Evolutionary conservation across 345 rosid genomes (phyloP).

Genomic region (Camelina laxa): DNA sequence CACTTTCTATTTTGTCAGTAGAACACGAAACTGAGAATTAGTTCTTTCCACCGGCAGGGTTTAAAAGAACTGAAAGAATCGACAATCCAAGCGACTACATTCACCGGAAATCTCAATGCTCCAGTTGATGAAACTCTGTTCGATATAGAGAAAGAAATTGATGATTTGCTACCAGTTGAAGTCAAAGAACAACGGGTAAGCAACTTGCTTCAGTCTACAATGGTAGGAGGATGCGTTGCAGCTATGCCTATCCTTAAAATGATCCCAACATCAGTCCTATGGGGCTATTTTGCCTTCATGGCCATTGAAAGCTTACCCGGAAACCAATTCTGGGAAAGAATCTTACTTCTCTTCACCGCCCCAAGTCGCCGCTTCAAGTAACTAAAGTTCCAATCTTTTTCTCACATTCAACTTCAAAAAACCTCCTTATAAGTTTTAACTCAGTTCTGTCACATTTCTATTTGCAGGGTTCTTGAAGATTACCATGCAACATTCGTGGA

Average conservation of each 20-base stretch:
- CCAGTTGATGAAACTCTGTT: constrained; percentile 85
- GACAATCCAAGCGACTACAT: constrained; percentile 76
- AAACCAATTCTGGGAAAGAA: constrained; percentile 98
- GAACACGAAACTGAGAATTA: not conserved
- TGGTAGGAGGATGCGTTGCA: constrained; percentile 89
- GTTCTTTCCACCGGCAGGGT: constrained; percentile 56
- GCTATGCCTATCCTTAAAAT: constrained; percentile 95
- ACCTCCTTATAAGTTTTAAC: not conserved
- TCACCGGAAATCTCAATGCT: constrained; percentile 77
- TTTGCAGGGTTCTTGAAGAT: constrained; percentile 81
- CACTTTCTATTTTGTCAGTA: not conserved
- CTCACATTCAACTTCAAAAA: constrained; percentile 38
- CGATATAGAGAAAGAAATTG: constrained; percentile 86
- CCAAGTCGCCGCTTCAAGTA: constrained; percentile 97
- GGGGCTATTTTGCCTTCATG: constrained; percentile 99
- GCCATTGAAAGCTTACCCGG: constrained; percentile 98
- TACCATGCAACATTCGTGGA: constrained; percentile 87
- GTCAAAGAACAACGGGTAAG: constrained; percentile 98
- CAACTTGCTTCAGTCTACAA: constrained; percentile 84
- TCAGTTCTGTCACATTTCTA: not conserved
- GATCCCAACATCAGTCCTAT: constrained; percentile 96
- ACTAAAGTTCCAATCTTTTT: constrained; percentile 14
- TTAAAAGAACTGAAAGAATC: constrained; percentile 90
- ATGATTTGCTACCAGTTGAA: constrained; percentile 85
- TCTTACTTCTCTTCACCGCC: constrained; percentile 84